These are phyloP conservation scores for Sclerotinia nivalis DNA, from an alignment of 2,329 filamentous ascomycete genomes.

Conservation along the genomic window DNA sequence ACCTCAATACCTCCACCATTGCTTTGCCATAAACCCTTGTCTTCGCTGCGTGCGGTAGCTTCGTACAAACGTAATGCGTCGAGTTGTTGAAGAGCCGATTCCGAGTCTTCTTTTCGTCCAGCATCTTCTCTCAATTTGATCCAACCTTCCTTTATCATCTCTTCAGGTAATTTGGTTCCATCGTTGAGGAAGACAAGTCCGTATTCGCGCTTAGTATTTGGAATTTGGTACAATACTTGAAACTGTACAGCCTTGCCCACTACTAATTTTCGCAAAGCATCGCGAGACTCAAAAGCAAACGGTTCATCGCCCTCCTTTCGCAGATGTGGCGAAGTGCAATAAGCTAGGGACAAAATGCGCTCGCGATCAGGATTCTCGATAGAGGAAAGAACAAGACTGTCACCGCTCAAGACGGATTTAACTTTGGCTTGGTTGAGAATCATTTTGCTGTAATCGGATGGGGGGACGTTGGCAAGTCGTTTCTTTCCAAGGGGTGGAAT, in stretches of 20 bases:
- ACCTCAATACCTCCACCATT: conserved; percentile 69
- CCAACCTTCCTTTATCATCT: conserved; percentile 85
- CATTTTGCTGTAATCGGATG: conserved; percentile 39
- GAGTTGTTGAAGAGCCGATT: conserved; percentile 69
- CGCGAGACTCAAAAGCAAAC: conserved; percentile 90
- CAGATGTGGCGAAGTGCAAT: conserved; percentile 84
- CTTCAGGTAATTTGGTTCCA: conserved; percentile 76
- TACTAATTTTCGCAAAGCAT: conserved; percentile 80
- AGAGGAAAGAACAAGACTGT: conserved; percentile 83
- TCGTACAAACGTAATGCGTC: conserved; percentile 79
- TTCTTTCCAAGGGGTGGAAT: conserved; percentile 29
- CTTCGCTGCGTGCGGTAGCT: conserved; percentile 72
- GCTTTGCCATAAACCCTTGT: conserved; percentile 78
- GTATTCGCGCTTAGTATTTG: conserved; percentile 83
- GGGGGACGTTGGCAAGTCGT: conserved; percentile 36
- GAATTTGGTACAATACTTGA: conserved; percentile 82
- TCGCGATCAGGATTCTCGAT: conserved; percentile 80
- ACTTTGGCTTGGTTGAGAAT: conserved; percentile 63
- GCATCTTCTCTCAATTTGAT: conserved; percentile 92
- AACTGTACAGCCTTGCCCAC: conserved; percentile 89
- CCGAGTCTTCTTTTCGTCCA: conserved; percentile 83
- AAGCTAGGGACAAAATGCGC: conserved; percentile 85
- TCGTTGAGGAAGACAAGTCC: conserved; percentile 76
- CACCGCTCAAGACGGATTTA: conserved; percentile 92
- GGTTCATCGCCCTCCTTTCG: conserved; percentile 89